phyloP scores from a whole-genome alignment of 2,329 filamentous ascomycete species.

The Orbilia blumenaviensis region DNA sequence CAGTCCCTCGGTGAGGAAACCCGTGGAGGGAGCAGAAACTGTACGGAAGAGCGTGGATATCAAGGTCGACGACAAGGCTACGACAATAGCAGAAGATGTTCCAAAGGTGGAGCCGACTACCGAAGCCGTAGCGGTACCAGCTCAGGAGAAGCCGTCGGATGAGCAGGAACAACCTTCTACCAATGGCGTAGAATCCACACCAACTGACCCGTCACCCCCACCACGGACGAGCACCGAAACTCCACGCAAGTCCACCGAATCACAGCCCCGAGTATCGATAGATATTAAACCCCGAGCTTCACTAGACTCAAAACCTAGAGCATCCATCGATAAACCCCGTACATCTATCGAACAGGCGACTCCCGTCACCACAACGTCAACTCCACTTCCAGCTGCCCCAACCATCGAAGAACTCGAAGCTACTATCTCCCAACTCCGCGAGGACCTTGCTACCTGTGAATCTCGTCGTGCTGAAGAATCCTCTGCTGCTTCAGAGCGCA shows the following conservation, averaged over 20 bases:
- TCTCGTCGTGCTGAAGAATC: slow-evolving; percentile 80
- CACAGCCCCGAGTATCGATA: slow-evolving; percentile 17
- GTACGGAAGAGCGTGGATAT: slow-evolving; percentile 57
- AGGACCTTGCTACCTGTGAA: slow-evolving; percentile 66
- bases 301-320: slow-evolving; percentile 15
- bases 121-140: background rate
- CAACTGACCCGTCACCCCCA: background rate
- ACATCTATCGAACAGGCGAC: background rate
- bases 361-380: background rate
- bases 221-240: slow-evolving; percentile 30
- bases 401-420: slow-evolving; percentile 61
- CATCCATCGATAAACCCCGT: slow-evolving; percentile 24
- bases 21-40: slow-evolving; percentile 11
- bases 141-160: slow-evolving; percentile 58
- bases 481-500: slow-evolving; percentile 82
- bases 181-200: slow-evolving; percentile 21
- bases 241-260: slow-evolving; percentile 32
- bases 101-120: slow-evolving; percentile 51
- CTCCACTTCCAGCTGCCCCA: background rate
- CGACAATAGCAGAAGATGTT: slow-evolving; percentile 27
- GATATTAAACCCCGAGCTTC: slow-evolving; percentile 11
- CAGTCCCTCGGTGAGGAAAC: slow-evolving; percentile 62
- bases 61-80: slow-evolving; percentile 54
- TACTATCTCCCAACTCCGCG: slow-evolving; percentile 64
- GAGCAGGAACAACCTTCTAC: slow-evolving; percentile 59